Conservation (phyloP, 305 asterid genomes). For the Fraxinus latifolia region DNA sequence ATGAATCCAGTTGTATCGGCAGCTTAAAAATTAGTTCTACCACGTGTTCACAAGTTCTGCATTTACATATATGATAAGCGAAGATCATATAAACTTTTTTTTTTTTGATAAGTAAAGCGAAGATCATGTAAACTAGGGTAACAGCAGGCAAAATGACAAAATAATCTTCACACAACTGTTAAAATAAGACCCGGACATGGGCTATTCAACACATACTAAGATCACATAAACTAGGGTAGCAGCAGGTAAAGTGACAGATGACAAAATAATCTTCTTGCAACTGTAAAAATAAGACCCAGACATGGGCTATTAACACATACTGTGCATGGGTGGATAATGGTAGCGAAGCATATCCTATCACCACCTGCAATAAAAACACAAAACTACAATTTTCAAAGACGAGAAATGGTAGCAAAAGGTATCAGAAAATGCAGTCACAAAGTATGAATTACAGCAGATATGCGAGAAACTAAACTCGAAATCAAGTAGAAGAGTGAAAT, state of each 20-base stretch:
- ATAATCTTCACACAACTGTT: no score
- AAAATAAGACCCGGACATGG: no score
- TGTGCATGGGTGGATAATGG: conserved; percentile 87
- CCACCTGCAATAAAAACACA: conserved; percentile 63
- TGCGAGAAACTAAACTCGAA: conserved; percentile 19
- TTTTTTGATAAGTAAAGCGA: no score
- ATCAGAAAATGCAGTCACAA: conserved; percentile 5
- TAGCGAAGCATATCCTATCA: conserved; percentile 89
- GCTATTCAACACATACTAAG: no score
- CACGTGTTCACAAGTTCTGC: no score
- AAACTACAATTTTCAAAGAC: conserved; percentile 29
- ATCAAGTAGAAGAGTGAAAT: conserved; percentile 20
- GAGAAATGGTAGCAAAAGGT: conserved; percentile 10
- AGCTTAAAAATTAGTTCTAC: background rate
- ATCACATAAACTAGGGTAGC: no score
- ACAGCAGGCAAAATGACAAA: no score
- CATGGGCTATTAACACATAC: conserved; percentile 47
- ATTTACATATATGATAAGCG: background rate
- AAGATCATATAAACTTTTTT: conserved; percentile 14
- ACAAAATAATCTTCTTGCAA: conserved; percentile 11
- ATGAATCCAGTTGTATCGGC: background rate
- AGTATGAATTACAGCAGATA: conserved; percentile 17
- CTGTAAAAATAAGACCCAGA: conserved; percentile 24
- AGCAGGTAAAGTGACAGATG: conserved; percentile 21
- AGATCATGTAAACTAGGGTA: no score